Evolutionary conservation across 495 filamentous ascomycete genomes (phyloP), one percentile per base, ranked within the genome.

Genomic region (Lindgomyces ingoldianus): DNA sequence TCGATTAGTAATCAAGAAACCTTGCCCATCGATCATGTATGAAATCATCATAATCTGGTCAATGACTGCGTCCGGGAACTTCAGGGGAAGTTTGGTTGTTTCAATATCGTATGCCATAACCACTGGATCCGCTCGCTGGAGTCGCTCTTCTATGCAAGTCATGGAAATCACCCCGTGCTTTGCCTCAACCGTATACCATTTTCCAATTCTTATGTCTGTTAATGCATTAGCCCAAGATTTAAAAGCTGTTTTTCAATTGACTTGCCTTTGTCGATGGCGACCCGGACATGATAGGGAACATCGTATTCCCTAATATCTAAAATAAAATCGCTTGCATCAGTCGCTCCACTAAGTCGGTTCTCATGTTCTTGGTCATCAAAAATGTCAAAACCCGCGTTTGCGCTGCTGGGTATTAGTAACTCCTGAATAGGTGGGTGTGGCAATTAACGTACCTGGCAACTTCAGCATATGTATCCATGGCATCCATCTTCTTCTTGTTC

Each of bases 21-120:
- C 94, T 77, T 96, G 93, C 0, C 95, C 94, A 70, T 99, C 94
- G 66, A 99, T 98, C 94, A 99, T 99, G 78, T 98, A 99, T 16
- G 95, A 98, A 69, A 99, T 95, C 94, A 99, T 99, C 93, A 99
- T 99, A 68, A 99, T 87, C 76, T 96, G 94, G 77, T 99, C 94
- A 66, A 96, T 87, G 1, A 90, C 81, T 0, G 94, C 88, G 73
- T 98, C 95, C n/a, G 94, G 94, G 72, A 99, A 99, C 74, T 99
- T 99, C 50, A 99, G 80, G 14, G 94, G 94, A 33, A 96, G 81
- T 69, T 99, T 99, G 3, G 91, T 95, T 22, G 94, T 98, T 73
- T 99, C 94, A 71, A 99, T 99, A 84, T 99, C 94, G 77, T 85
- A 99, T 12, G 94, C 94, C 79, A 99, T 88, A 18, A 99, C 90